These are phyloP conservation scores for Fraxinus greggii DNA, from an alignment of 305 asterid species.

Conservation along the genomic window DNA sequence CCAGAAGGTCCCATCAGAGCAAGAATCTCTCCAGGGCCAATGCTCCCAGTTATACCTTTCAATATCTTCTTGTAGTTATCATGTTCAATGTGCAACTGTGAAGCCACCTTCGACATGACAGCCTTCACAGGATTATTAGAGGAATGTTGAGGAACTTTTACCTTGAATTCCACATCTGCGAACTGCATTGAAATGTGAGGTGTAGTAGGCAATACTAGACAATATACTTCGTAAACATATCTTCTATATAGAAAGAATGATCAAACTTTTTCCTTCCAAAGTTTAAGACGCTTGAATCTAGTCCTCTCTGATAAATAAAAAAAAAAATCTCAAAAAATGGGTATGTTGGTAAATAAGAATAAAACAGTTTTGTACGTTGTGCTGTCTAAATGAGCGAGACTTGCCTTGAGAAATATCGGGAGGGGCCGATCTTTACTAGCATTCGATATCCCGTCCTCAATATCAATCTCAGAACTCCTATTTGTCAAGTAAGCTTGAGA, in stretches of 20 bases:
- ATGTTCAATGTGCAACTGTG: conserved; percentile 43
- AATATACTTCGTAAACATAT: background rate
- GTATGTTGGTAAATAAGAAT: background rate
- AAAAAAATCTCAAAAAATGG: background rate
- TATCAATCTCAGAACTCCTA: conserved; percentile 59
- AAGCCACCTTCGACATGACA: conserved; percentile 53
- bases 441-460: conserved; percentile 42
- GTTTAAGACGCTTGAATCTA: background rate
- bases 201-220: background rate
- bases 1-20: conserved; percentile 98
- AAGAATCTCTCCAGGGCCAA: conserved; percentile 79
- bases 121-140: conserved; percentile 58
- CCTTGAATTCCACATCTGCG: conserved; percentile 80
- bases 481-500: conserved; percentile 48
- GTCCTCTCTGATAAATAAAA: background rate
- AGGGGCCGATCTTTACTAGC: conserved; percentile 50
- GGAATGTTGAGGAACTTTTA: conserved; percentile 39
- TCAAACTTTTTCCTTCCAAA: background rate
- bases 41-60: conserved; percentile 77
- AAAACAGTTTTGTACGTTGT: background rate
- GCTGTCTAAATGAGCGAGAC: background rate
- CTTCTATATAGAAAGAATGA: background rate
- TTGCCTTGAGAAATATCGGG: conserved; percentile 81
- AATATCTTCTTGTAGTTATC: conserved; percentile 73
- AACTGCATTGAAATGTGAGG: conserved; percentile 46